Percentiles rank a stretch among this genome's conserved stretches.
These are phyloP conservation scores for Rhynchosporium secalis DNA, from an alignment of 2,329 filamentous ascomycete species.

Conservation along the genomic window DNA sequence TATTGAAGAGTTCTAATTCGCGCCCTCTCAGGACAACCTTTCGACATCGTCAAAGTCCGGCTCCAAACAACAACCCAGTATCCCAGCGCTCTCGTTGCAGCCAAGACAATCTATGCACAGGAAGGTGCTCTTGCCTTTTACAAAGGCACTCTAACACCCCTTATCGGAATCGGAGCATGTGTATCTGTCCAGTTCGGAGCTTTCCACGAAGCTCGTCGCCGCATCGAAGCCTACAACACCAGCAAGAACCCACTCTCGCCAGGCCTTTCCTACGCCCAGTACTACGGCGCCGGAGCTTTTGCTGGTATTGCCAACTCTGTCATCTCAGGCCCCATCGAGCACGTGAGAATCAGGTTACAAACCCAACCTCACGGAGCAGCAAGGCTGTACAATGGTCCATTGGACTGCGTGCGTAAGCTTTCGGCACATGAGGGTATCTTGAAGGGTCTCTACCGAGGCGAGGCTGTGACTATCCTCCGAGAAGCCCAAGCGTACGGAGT, in stretches of 20 bases:
- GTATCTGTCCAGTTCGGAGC: constrained; percentile 98
- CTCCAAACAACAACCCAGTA: constrained; percentile 87
- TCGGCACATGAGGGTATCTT: constrained; percentile 65
- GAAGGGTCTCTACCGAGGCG: constrained; percentile 80
- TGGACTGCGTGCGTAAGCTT: constrained; percentile 89
- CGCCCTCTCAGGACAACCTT: constrained; percentile 58
- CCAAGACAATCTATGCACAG: constrained; percentile 78
- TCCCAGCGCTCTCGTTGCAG: constrained; percentile 76
- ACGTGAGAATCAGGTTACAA: constrained; percentile 93
- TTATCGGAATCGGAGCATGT: constrained; percentile 95
- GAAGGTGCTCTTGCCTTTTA: constrained; percentile 94
- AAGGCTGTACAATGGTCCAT: constrained; percentile 77
- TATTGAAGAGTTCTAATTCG: not conserved
- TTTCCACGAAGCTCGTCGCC: constrained; percentile 88
- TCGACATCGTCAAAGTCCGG: constrained; percentile 96
- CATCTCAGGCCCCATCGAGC: constrained; percentile 90
- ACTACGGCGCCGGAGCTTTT: constrained; percentile 88
- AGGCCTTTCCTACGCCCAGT: constrained; percentile 76
- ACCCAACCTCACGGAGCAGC: constrained; percentile 87
- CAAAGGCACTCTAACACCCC: constrained; percentile 93
- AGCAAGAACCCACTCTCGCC: constrained; percentile 42
- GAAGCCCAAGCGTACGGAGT: constrained; percentile 94
- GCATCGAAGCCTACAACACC: constrained; percentile 75
- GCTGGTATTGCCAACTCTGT: constrained; percentile 88
- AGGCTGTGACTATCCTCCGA: constrained; percentile 79